Percentiles rank a stretch among this genome's conserved stretches.
phyloP scores from a whole-genome alignment of 78 protist species.

The Dictyostelium purpureum region DNA sequence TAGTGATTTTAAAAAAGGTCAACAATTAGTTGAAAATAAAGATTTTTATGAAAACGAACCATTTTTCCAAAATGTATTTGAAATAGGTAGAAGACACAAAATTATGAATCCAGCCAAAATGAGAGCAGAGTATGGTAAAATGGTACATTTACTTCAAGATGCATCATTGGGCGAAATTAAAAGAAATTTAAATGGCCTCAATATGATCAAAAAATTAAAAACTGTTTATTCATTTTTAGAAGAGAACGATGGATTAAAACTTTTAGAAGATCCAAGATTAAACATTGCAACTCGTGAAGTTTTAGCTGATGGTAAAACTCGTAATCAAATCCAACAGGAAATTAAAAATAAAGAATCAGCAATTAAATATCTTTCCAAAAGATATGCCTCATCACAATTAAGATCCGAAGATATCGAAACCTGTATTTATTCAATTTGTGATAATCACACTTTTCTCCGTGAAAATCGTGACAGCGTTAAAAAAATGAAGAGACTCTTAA shows the following conservation, averaged over 20 bases:
- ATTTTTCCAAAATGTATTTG: slow-evolving; percentile 86
- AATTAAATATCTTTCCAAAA: slow-evolving; percentile 70
- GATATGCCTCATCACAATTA: slow-evolving; percentile 32
- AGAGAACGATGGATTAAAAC: background rate
- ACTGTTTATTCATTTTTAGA: slow-evolving; percentile 84
- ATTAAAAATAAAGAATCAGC: slow-evolving; percentile 87
- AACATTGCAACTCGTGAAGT: slow-evolving; percentile 86
- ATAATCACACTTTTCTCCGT: slow-evolving; percentile 85
- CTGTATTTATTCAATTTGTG: slow-evolving; percentile 87
- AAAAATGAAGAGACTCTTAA: slow-evolving; percentile 51
- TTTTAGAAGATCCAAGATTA: slow-evolving; percentile 80
- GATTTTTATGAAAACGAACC: slow-evolving; percentile 82
- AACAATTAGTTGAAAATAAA: slow-evolving; percentile 79
- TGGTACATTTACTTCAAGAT: slow-evolving; percentile 91
- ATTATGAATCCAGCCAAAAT: slow-evolving; percentile 93
- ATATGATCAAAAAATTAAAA: slow-evolving; percentile 73
- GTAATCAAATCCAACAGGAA: slow-evolving; percentile 56
- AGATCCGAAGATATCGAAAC: slow-evolving; percentile 64
- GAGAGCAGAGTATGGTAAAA: slow-evolving; percentile 92
- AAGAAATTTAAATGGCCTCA: slow-evolving; percentile 52
- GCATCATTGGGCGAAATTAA: slow-evolving; percentile 17
- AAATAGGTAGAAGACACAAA: slow-evolving; percentile 94
- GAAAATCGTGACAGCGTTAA: slow-evolving; percentile 77
- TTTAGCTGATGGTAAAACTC: slow-evolving; percentile 27
- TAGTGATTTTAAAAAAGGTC: slow-evolving; percentile 86